Evolutionary conservation across 495 filamentous ascomycete genomes (phyloP), one percentile per base, ranked within the genome.

Genomic region (Friedmanniomyces simplex): DNA sequence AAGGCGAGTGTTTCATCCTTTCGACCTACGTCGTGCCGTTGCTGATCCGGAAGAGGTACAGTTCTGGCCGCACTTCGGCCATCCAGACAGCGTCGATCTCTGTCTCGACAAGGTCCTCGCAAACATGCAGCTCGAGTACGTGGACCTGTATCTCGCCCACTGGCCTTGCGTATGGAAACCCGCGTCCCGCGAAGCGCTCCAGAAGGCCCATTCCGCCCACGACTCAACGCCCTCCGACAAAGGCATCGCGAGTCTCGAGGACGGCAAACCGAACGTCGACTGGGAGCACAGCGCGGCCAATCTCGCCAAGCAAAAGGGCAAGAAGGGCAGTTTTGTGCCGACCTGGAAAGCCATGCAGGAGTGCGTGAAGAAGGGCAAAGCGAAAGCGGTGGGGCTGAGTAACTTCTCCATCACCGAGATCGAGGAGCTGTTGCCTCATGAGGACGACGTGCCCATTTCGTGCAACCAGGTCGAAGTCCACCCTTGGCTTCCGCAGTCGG

Each of bases 81-180:
- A 70, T 28, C 69, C 71, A 3, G 66, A 69, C 24, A 66, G 75
- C 60, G 75, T 81, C 0, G 73, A 71, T 34, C 50, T 66, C 0
- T 79, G 74, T 7, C 67, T 82, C 2, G 70, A 81, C 42, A 66
- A 71, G 43, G 74, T 76, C 5, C 73, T 86, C 47, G 55, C 74
- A 46, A 81, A 81, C 53, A 76, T 89, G 49, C 2, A 36, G 26
- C 69, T 84, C 7, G 76, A 82, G 55, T 88, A 91, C 62, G 65
- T 89, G 45, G 86, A 91, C 65, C 72, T 86, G 0, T 89, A 82
- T 66, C 74, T 86, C 47, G 78, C 86, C 60, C 84, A 88, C 69
- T 87, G 80, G 82, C 85, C 84, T 4, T 47, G 37, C n/a, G 60
- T 59, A 2, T 55, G 50, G 50, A 55, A 55, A 30, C 55, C 55